Conservation (phyloP, 495 filamentous ascomycete genomes). For the Penicillium silybi region DNA sequence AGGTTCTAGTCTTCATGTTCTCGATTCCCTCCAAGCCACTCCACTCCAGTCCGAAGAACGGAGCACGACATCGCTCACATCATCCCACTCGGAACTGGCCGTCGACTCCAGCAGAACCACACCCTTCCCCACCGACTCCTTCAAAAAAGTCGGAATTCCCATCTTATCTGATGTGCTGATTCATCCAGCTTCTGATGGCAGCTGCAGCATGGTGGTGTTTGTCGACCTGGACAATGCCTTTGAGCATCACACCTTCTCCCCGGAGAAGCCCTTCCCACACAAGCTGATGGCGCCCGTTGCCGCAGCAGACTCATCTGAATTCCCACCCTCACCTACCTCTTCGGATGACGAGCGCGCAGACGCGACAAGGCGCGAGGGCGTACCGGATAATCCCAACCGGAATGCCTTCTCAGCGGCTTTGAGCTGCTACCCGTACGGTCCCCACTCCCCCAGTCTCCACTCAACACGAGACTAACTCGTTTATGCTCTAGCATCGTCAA, state of each 20-base stretch:
- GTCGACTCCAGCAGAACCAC: constrained; percentile 8
- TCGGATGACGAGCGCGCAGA: constrained; percentile 15
- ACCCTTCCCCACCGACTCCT: constrained; percentile 1
- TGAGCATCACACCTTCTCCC: constrained; percentile 15
- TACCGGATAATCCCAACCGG: constrained; percentile 53
- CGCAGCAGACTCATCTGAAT: constrained; percentile 6
- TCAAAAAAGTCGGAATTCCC: constrained; percentile 16
- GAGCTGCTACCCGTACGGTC: constrained; percentile 80
- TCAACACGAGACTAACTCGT: constrained; percentile 13
- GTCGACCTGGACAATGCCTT: constrained; percentile 42
- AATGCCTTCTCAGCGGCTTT: constrained; percentile 72
- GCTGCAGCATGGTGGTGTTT: constrained; percentile 44
- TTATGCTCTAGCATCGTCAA: constrained; percentile 55
- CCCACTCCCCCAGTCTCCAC: constrained; percentile 6
- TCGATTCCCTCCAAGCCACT: too few relatives aligned
- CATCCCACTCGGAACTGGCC: constrained; percentile 5
- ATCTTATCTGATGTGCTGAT: constrained; percentile 29
- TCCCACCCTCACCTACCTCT: constrained; percentile 9
- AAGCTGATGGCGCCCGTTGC: constrained; percentile 22
- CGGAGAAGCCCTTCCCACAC: constrained; percentile 21
- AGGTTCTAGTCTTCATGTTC: too few relatives aligned
- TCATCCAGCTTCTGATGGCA: constrained; percentile 23
- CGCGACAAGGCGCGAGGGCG: background rate
- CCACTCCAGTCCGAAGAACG: background rate
- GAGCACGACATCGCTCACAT: constrained; percentile 3